Base-by-base conservation (phyloP, 1,284 basidiomycete species). In the Erythrobasidium hasegawianum region DNA sequence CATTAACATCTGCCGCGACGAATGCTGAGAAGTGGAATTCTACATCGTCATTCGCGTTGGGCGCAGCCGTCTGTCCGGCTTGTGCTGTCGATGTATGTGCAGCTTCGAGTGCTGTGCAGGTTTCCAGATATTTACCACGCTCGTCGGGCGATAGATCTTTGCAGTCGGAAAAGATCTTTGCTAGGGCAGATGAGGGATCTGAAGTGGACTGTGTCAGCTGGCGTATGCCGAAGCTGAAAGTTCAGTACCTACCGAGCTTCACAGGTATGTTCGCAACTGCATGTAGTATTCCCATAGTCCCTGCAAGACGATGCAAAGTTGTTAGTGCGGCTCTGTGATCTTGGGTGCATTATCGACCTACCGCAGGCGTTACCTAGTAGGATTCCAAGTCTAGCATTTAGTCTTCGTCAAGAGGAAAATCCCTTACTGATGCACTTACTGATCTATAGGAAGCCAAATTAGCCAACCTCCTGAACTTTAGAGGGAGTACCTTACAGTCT, bases 331-430 rank as follows among this genome's bases (percentile, higher is more conserved):
- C 40, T 11, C 5, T n/a, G 16, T 9, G 24, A 45, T 33, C 41
- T 39, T 29, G 8, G 11, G 27, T 27, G 24, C n/a, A 4, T 5
- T 16, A n/a, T 5, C 8, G 20, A 20, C 43, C 10, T 66, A 49
- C 68, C 68, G 43, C 68, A 69, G 18, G 68, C 68, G 53, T 69
- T 69, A n/a, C 62, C 68, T 39, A 69, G 64, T 20, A 41, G 11
- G 40, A n/a, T 41, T 11, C 40, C 10, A 41, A 41, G n/a, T 41
- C n/a, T n/a, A 11, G 10, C 40, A 41, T 10, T 41, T 41, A n/a
- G 40, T 41, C 40, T 41, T 41, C 40, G 40, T 41, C 40, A 41
- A n/a, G 40, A 10, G 40, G 11, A 41, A 10, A 10, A 41, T 11
- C n/a, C 40, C n/a, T 41, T 41, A 41, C 33, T 11, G 11, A 33